Percentiles rank a stretch among this genome's conserved stretches.
phyloP scores from a whole-genome alignment of 2,329 filamentous ascomycete species.

The Huntiella savannae region DNA sequence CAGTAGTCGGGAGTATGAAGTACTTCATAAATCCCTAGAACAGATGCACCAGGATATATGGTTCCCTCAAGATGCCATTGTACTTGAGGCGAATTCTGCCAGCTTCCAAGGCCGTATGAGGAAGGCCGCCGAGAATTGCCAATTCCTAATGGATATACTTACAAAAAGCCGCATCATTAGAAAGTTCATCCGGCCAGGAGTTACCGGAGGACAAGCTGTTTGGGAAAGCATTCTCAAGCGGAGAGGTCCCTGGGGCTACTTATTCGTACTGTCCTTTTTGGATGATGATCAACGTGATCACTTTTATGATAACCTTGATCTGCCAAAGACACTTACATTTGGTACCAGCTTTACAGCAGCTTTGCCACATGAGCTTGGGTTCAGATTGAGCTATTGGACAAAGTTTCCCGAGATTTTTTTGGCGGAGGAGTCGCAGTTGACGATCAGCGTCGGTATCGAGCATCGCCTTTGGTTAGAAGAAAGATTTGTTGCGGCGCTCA shows the following conservation, averaged over 20 bases:
- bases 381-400: neutral
- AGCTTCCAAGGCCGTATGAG: constrained; percentile 20
- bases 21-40: constrained; percentile 18
- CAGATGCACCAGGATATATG: constrained; percentile 12
- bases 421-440: neutral
- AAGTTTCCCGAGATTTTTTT: neutral
- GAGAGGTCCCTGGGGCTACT: constrained; percentile 9
- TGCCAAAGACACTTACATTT: constrained; percentile 31
- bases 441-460: neutral
- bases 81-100: constrained; percentile 23
- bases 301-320: constrained; percentile 29
- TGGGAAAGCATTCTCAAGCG: neutral
- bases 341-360: constrained; percentile 30
- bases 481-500: neutral
- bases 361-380: neutral
- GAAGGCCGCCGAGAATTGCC: constrained; percentile 15
- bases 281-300: constrained; percentile 21
- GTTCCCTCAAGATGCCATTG: constrained; percentile 15
- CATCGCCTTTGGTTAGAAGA: neutral
- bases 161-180: constrained; percentile 6
- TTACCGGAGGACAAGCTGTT: too few species aligned
- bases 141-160: constrained; percentile 15
- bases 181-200: too few species aligned
- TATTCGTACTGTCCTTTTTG: constrained; percentile 25
- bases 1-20: constrained; percentile 21